Conservation (phyloP, 1,284 basidiomycete species). For the Boletus sp. region DNA sequence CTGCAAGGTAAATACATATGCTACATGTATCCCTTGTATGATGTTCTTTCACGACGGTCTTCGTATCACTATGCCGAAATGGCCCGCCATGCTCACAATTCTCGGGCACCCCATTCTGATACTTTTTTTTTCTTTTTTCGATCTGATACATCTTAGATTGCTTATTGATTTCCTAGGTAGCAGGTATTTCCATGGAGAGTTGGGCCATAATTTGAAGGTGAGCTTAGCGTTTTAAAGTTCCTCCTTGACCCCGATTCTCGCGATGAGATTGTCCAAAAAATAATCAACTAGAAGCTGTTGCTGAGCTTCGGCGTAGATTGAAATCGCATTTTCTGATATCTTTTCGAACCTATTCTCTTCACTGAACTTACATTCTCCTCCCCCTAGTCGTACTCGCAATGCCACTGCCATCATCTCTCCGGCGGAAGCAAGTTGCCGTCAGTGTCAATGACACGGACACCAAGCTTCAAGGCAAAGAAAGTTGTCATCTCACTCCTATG, state of each 20-base stretch:
- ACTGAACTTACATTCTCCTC: neutral
- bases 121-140: constrained; percentile 1
- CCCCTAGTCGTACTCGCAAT: neutral
- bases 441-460: neutral
- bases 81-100: constrained; percentile 82
- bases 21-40: constrained; percentile 33
- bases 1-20: constrained; percentile 12
- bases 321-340: constrained; percentile 24
- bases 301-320: constrained; percentile 68
- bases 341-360: neutral
- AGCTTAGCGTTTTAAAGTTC: neutral
- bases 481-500: neutral
- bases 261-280: constrained; percentile 37
- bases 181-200: no score
- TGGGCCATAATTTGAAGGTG: constrained; percentile 12
- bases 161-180: neutral
- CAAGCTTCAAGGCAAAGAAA: neutral
- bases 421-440: neutral
- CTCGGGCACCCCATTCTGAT: constrained; percentile 78
- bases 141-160: neutral
- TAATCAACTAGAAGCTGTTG: constrained; percentile 85
- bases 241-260: neutral
- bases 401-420: neutral
- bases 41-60: constrained; percentile 83
- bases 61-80: constrained; percentile 79